These are phyloP conservation scores for Cokeromyces recurvatus DNA, from an alignment of 371 early-diverging fungal genomes.

Conservation along the genomic window DNA sequence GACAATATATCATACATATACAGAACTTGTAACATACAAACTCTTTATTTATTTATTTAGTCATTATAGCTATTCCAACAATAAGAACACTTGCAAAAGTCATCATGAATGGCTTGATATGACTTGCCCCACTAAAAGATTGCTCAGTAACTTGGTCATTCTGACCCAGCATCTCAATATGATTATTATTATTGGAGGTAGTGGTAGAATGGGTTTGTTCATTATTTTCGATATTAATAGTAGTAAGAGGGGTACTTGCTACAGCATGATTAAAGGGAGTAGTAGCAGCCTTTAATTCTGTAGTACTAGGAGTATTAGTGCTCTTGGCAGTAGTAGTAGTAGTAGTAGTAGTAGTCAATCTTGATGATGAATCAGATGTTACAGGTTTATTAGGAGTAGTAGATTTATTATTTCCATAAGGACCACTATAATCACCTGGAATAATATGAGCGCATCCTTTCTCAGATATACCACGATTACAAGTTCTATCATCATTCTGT, in stretches of 20 bases:
- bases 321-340: slow-evolving; percentile 1
- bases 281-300: slow-evolving; percentile 3
- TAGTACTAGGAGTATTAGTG: slow-evolving; percentile 1
- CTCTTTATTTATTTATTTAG: too few relatives aligned
- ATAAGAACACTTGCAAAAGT: neutral
- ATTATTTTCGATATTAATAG: neutral
- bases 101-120: slow-evolving; percentile 7
- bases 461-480: slow-evolving; percentile 48
- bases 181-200: neutral
- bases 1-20: too few relatives aligned
- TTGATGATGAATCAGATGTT: too few relatives aligned
- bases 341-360: neutral
- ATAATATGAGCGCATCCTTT: slow-evolving; percentile 49
- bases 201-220: neutral
- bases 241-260: neutral
- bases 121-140: slow-evolving; percentile 6
- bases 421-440: slow-evolving; percentile 53
- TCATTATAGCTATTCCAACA: too few relatives aligned
- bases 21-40: too few relatives aligned
- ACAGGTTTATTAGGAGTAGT: slow-evolving; percentile 26
- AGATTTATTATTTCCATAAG: slow-evolving; percentile 30
- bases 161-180: neutral
- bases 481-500: slow-evolving; percentile 28
- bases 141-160: slow-evolving; percentile 6
- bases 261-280: neutral